phyloP scores from a whole-genome alignment of 2,329 filamentous ascomycete species.

The Phoma herbarum region DNA sequence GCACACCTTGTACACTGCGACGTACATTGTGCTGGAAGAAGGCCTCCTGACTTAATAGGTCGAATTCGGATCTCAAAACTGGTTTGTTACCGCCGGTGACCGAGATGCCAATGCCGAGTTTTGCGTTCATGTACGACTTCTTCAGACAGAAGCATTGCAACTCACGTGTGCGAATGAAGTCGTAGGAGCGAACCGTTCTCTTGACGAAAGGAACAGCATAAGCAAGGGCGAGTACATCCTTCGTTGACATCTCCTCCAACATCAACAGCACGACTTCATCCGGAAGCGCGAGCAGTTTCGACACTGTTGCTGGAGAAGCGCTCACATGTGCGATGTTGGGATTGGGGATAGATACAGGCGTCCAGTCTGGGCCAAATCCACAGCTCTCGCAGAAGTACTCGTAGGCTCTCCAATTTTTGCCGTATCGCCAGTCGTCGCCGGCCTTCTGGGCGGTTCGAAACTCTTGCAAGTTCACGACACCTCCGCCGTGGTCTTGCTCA shows the following conservation, averaged over 20 bases:
- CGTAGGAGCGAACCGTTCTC: slow-evolving; percentile 45
- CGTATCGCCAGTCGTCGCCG: not conserved
- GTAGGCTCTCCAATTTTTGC: not conserved
- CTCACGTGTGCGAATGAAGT: slow-evolving; percentile 55
- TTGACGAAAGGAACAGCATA: slow-evolving; percentile 51
- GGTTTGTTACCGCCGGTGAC: slow-evolving; percentile 30
- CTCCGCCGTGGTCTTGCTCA: slow-evolving; percentile 52
- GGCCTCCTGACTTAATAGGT: slow-evolving; percentile 57
- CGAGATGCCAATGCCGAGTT: slow-evolving; percentile 57
- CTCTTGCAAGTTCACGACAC: slow-evolving; percentile 34
- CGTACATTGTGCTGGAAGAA: slow-evolving; percentile 51
- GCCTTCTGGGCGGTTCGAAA: slow-evolving; percentile 4
- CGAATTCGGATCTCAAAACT: slow-evolving; percentile 59
- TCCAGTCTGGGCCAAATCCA: slow-evolving; percentile 2
- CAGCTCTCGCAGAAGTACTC: slow-evolving; percentile 7
- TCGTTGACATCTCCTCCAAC: slow-evolving; percentile 33
- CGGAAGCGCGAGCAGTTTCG: slow-evolving; percentile 47
- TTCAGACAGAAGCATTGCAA: slow-evolving; percentile 60
- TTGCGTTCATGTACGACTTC: slow-evolving; percentile 49
- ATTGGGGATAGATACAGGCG: not conserved
- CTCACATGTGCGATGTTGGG: not conserved
- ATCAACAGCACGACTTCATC: slow-evolving; percentile 54
- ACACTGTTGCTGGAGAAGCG: not conserved
- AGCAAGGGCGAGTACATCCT: slow-evolving; percentile 51
- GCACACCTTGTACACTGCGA: slow-evolving; percentile 55